These are phyloP conservation scores for Hypholoma fasciculare DNA, from an alignment of 768 basidiomycete species.

Conservation along the genomic window DNA sequence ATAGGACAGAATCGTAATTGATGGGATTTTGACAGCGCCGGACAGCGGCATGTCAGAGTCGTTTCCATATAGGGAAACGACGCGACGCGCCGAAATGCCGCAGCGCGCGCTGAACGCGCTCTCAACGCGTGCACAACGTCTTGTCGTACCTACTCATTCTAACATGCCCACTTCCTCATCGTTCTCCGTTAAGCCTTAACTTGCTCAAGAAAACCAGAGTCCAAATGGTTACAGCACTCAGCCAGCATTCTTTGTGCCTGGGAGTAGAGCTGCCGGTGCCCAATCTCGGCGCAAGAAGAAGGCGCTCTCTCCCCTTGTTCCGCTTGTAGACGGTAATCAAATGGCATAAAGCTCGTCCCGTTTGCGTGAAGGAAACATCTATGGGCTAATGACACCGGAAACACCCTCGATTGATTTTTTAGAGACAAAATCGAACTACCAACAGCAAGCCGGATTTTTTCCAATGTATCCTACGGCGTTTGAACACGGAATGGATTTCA, in stretches of 20 bases:
- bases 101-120: neutral
- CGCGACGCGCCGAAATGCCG: neutral
- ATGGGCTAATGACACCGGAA: too few relatives aligned
- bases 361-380: neutral
- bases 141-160: neutral
- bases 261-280: neutral
- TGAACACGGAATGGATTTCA: too few relatives aligned
- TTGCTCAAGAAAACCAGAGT: neutral
- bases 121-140: neutral
- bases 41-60: neutral
- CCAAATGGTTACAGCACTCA: neutral
- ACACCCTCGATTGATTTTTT: too few relatives aligned
- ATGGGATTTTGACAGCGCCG: neutral
- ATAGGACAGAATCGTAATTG: neutral
- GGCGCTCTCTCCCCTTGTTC: neutral
- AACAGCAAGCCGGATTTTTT: too few relatives aligned
- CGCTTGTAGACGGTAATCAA: neutral
- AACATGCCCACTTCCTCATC: neutral
- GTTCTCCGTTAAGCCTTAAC: neutral
- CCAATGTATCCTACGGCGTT: too few relatives aligned
- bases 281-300: neutral
- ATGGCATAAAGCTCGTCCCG: neutral
- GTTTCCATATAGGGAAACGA: neutral
- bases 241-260: neutral
- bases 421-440: too few relatives aligned